Evolutionary conservation across 192 early-diverging fungal species (phyloP).

Genomic region (Linnemannia hyalina): DNA sequence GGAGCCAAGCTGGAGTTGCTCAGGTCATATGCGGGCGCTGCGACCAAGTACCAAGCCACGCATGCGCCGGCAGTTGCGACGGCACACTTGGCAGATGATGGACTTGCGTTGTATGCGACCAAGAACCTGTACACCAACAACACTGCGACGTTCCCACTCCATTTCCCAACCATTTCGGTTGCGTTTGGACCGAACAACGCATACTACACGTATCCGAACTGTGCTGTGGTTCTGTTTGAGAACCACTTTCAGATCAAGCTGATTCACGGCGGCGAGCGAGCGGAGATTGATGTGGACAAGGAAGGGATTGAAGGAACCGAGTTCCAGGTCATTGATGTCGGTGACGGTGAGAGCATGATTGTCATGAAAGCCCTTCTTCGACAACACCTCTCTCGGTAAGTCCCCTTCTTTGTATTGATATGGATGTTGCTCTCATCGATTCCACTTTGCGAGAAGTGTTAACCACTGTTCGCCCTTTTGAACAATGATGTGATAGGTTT

Average conservation of each 20-base stretch:
- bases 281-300: constrained; percentile 60
- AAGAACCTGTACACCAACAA: constrained; percentile 53
- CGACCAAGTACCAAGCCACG: constrained; percentile 7
- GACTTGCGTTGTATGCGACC: constrained; percentile 36
- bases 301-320: constrained; percentile 54
- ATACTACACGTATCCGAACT: constrained; percentile 56
- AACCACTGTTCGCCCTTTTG: not conserved
- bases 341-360: constrained; percentile 51
- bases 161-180: constrained; percentile 58
- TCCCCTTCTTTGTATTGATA: not conserved
- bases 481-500: constrained; percentile 25
- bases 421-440: not conserved
- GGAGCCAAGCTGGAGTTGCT: constrained; percentile 24
- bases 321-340: constrained; percentile 47
- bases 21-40: constrained; percentile 3
- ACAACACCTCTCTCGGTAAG: constrained; percentile 53
- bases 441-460: too few relatives aligned
- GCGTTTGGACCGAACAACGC: constrained; percentile 58
- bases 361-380: constrained; percentile 37
- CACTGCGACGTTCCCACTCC: constrained; percentile 49
- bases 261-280: constrained; percentile 46
- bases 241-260: constrained; percentile 59
- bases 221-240: constrained; percentile 53
- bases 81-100: constrained; percentile 12
- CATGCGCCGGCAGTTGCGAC: constrained; percentile 8